Evolutionary conservation across 2,329 filamentous ascomycete species (phyloP).

Genomic region (Coniochaeta sp.): DNA sequence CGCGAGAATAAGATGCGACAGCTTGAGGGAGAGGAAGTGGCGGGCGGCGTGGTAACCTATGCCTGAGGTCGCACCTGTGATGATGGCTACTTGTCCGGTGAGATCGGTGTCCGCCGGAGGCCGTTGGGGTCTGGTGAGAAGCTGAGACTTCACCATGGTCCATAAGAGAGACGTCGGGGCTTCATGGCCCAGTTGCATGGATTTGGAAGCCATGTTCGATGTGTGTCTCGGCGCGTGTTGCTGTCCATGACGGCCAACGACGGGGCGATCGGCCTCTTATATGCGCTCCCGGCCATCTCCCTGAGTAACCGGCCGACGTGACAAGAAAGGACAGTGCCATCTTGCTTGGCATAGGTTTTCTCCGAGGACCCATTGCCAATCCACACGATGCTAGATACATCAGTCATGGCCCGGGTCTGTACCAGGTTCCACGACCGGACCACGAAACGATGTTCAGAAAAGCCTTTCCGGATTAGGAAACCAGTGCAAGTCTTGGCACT

Average conservation of each 20-base stretch:
- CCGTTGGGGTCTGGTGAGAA: conserved; percentile 1
- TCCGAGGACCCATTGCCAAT: too few relatives aligned
- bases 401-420: too few relatives aligned
- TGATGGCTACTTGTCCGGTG: conserved; percentile 6
- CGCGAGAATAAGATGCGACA: conserved; percentile 37
- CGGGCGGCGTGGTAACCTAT: neutral
- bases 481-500: neutral
- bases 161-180: neutral
- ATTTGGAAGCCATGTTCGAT: neutral
- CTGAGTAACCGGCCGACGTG: neutral
- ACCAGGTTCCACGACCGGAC: neutral
- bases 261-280: neutral
- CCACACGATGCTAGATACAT: too few relatives aligned
- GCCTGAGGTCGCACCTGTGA: conserved; percentile 2
- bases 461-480: neutral
- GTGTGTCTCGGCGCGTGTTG: neutral
- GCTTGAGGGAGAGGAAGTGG: conserved; percentile 9
- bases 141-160: conserved; percentile 2
- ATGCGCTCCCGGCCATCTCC: neutral
- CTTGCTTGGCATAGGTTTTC: neutral
- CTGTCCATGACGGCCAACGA: neutral
- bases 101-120: neutral
- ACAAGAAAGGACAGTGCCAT: neutral
- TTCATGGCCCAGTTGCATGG: neutral
- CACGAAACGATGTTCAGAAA: too few relatives aligned